phyloP scores from a whole-genome alignment of 257 asterid genomes.

The Plantago major region DNA sequence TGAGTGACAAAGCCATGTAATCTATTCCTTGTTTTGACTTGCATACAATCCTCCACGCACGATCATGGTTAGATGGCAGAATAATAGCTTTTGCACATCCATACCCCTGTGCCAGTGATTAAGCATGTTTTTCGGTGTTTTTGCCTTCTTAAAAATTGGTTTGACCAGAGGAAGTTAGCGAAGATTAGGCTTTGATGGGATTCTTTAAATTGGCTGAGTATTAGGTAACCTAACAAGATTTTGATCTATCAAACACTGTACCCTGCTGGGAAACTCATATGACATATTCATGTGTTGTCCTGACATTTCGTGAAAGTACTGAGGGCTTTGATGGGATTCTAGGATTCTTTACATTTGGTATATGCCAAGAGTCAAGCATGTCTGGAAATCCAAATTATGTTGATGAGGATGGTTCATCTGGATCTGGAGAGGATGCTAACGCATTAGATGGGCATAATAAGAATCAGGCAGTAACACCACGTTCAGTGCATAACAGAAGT shows the following conservation, averaged over 20 bases:
- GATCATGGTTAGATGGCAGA: no score
- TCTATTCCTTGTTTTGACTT: no score
- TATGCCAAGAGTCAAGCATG: conserved; percentile 50
- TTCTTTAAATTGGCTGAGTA: neutral
- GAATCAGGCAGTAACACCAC: conserved; percentile 42
- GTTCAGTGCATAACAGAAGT: conserved; percentile 74
- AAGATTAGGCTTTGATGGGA: neutral
- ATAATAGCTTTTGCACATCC: no score
- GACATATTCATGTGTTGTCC: no score
- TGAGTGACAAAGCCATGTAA: no score
- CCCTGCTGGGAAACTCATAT: no score
- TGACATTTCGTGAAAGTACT: no score
- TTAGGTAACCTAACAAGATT: neutral
- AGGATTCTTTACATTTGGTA: conserved; percentile 33
- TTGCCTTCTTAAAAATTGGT: neutral
- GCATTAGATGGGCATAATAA: conserved; percentile 65
- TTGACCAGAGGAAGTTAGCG: neutral
- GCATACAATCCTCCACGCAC: no score
- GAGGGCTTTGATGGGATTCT: no score
- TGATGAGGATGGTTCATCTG: conserved; percentile 82
- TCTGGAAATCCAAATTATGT: conserved; percentile 63
- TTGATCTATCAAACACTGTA: no score
- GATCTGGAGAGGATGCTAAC: conserved; percentile 79
- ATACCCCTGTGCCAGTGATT: no score
- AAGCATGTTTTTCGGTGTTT: no score